Conservation (phyloP, 139 green algal species). For the Diplosphaera chodatii region DNA sequence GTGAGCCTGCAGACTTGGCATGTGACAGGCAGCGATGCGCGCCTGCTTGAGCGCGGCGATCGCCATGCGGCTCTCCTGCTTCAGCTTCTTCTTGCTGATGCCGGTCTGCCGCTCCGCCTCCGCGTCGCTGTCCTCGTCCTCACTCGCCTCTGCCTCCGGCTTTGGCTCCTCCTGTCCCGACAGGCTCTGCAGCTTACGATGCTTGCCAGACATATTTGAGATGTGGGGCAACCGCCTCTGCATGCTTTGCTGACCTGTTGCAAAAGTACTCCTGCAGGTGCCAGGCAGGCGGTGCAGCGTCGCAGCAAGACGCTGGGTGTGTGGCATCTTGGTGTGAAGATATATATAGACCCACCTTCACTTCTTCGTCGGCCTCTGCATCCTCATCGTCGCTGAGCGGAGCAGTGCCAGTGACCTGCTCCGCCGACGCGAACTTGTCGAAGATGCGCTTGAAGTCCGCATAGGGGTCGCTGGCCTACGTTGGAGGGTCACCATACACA, state of each 20-base stretch:
- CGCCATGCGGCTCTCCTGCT: slow-evolving; percentile 65
- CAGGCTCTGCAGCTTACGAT: no score
- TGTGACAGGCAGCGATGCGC: not conserved
- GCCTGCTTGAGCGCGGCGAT: slow-evolving; percentile 87
- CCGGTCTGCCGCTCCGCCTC: slow-evolving; percentile 40
- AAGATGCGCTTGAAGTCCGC: slow-evolving; percentile 66
- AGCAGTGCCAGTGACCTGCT: slow-evolving; percentile 40
- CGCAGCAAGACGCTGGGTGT: no score
- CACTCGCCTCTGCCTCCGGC: not conserved
- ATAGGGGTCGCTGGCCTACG: not conserved
- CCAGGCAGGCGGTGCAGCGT: no score
- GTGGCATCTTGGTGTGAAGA: no score
- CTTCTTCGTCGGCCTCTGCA: slow-evolving; percentile 2
- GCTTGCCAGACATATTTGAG: no score
- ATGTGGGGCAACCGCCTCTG: no score
- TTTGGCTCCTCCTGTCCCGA: not conserved
- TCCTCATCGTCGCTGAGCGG: slow-evolving; percentile 8
- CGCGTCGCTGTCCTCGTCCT: slow-evolving; percentile 31
- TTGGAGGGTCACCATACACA: not conserved
- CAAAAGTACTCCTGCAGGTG: no score
- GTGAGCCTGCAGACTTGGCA: no score
- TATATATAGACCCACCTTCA: slow-evolving; percentile 4
- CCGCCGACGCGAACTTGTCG: slow-evolving; percentile 54
- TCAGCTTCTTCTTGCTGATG: slow-evolving; percentile 78
- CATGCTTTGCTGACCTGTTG: no score